A percentile compares a stretch with the other conserved stretches of the same genome.
These are phyloP conservation scores for Pseudogymnoascus sp. DNA, from an alignment of 2,329 filamentous ascomycete genomes.

Conservation along the genomic window DNA sequence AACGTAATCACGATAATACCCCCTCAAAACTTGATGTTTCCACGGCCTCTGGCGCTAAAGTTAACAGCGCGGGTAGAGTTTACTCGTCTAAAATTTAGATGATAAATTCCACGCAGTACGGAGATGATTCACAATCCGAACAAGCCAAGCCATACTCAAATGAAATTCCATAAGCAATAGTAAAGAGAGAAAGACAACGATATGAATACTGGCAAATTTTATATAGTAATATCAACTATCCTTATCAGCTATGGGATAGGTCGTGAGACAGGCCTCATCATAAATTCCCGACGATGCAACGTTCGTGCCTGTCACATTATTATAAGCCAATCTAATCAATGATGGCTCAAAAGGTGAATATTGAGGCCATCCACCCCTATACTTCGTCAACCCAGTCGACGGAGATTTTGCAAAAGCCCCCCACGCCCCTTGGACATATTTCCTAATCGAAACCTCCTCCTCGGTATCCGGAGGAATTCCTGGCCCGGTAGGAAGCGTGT, in stretches of 20 bases:
- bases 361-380: conserved; percentile 26
- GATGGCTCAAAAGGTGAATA: conserved; percentile 21
- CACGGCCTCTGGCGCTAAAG: no score
- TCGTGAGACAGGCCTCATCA: conserved; percentile 20
- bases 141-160: not conserved
- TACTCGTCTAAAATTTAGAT: not conserved
- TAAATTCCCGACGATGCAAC: conserved; percentile 22
- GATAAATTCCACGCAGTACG: not conserved
- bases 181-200: not conserved
- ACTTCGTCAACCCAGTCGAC: conserved; percentile 26
- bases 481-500: conserved; percentile 19
- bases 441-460: conserved; percentile 26
- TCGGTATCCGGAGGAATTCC: conserved; percentile 20
- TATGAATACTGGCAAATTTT: not conserved
- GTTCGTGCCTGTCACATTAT: conserved; percentile 26
- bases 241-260: not conserved
- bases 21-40: no score
- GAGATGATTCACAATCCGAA: not conserved
- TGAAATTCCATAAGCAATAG: not conserved
- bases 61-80: no score
- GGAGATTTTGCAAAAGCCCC: conserved; percentile 35
- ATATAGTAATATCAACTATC: not conserved
- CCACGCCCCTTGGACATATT: conserved; percentile 34
- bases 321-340: conserved; percentile 24
- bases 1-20: no score